Conservation (phyloP, 139 green algal genomes). For the Zygnema cylindricum region DNA sequence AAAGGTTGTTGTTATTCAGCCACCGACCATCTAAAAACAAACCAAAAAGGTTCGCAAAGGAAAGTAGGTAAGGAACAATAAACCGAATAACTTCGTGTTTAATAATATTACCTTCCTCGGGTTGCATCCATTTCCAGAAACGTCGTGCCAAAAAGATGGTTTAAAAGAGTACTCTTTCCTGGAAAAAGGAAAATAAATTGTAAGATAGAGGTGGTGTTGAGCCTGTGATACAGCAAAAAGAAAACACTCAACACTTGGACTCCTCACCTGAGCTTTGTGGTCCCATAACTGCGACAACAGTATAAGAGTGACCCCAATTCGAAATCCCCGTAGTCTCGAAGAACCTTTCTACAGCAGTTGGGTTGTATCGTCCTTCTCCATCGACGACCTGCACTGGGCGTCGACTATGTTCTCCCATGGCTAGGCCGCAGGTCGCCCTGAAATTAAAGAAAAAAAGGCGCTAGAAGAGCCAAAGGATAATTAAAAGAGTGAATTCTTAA, state of each 20-base stretch:
- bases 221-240: too few species aligned
- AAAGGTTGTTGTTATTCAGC: too few species aligned
- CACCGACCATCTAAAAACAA: too few species aligned
- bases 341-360: constrained; percentile 26
- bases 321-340: not conserved
- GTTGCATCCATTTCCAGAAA: constrained; percentile 97
- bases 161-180: constrained; percentile 69
- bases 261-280: constrained; percentile 83
- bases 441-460: too few species aligned
- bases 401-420: too few species aligned
- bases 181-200: not conserved
- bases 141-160: constrained; percentile 77
- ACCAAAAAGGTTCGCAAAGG: too few species aligned
- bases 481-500: too few species aligned
- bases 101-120: constrained; percentile 85
- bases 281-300: constrained; percentile 95
- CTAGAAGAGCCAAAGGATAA: too few species aligned
- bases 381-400: constrained; percentile 55
- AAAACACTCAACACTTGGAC: not conserved
- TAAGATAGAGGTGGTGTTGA: not conserved
- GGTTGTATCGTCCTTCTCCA: constrained; percentile 36
- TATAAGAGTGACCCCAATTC: constrained; percentile 71
- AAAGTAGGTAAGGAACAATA: too few species aligned
- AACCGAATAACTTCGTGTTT: too few species aligned
- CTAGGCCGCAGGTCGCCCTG: too few species aligned